Evolutionary conservation across 257 asterid genomes (phyloP).

Genomic region (Henckelia pumila): DNA sequence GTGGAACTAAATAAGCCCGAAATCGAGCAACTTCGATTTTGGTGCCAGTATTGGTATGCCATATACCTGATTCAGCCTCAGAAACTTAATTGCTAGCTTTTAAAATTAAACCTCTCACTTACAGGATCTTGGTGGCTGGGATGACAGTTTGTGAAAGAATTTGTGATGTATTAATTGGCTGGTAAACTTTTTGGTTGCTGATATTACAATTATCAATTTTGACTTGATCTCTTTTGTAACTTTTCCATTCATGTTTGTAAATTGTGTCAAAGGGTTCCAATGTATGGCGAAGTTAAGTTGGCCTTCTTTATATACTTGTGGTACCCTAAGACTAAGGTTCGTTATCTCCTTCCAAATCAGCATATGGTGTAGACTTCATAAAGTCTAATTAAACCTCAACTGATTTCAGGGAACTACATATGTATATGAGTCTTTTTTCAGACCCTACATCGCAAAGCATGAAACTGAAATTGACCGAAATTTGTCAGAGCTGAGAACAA

Average conservation of each 20-base stretch:
- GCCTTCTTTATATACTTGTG: slow-evolving; percentile 91
- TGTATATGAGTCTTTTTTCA: slow-evolving; percentile 85
- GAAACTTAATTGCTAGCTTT: slow-evolving; percentile 20
- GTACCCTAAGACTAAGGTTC: slow-evolving; percentile 93
- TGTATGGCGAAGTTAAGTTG: slow-evolving; percentile 97
- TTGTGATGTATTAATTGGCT: slow-evolving; percentile 81
- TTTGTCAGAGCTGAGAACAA: slow-evolving; percentile 66
- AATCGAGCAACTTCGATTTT: slow-evolving; percentile 79
- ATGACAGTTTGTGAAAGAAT: slow-evolving; percentile 87
- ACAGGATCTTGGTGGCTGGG: slow-evolving; percentile 88
- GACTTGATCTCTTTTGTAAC: not conserved
- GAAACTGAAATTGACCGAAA: slow-evolving; percentile 89
- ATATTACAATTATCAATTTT: not conserved
- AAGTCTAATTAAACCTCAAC: slow-evolving; percentile 22
- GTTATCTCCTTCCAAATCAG: slow-evolving; percentile 14
- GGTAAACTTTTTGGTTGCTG: slow-evolving; percentile 45
- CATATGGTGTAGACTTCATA: not conserved
- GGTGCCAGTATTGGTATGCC: slow-evolving; percentile 94
- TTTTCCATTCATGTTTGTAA: slow-evolving; percentile 2
- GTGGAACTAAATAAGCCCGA: slow-evolving; percentile 92
- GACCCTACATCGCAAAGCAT: slow-evolving; percentile 75
- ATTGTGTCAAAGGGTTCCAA: slow-evolving; percentile 69
- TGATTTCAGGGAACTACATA: slow-evolving; percentile 84
- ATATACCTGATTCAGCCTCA: slow-evolving; percentile 3
- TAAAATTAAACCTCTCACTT: slow-evolving; percentile 16